Conservation (phyloP, 148 eudicot species). For the Pouteria glomerata region DNA sequence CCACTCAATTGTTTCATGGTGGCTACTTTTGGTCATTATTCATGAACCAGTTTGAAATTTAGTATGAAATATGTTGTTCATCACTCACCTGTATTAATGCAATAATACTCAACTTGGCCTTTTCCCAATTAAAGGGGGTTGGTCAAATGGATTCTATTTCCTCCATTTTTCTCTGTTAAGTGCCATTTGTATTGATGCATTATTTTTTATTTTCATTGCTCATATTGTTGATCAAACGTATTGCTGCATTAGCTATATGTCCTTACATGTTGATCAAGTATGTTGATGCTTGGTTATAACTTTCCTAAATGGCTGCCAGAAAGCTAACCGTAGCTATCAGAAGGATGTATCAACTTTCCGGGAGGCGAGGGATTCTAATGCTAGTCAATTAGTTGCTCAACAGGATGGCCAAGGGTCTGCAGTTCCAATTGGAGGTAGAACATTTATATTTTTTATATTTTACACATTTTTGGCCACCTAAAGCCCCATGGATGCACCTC, state of each 20-base stretch:
- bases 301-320: constrained; percentile 34
- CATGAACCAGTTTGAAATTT: not conserved
- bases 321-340: constrained; percentile 88
- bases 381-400: constrained; percentile 41
- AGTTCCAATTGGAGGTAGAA: constrained; percentile 26
- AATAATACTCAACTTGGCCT: too few species aligned
- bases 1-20: not conserved
- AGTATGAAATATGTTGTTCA: not conserved
- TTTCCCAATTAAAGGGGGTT: too few species aligned
- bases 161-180: too few species aligned
- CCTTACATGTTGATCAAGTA: not conserved
- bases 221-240: too few species aligned
- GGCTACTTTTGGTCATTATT: not conserved
- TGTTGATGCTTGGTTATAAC: not conserved
- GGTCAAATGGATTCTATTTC: too few species aligned
- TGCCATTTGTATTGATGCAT: too few species aligned
- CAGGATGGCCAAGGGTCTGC: constrained; percentile 40
- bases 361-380: constrained; percentile 55
- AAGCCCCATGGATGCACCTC: not conserved
- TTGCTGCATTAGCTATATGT: not conserved
- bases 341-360: constrained; percentile 64
- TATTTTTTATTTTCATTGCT: too few species aligned
- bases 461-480: not conserved
- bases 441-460: not conserved
- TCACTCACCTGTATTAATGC: not conserved